Percentiles rank a stretch among this genome's conserved stretches.
These are phyloP conservation scores for Halteria grandinella DNA, from an alignment of 73 alveolate genomes.

Conservation along the genomic window DNA sequence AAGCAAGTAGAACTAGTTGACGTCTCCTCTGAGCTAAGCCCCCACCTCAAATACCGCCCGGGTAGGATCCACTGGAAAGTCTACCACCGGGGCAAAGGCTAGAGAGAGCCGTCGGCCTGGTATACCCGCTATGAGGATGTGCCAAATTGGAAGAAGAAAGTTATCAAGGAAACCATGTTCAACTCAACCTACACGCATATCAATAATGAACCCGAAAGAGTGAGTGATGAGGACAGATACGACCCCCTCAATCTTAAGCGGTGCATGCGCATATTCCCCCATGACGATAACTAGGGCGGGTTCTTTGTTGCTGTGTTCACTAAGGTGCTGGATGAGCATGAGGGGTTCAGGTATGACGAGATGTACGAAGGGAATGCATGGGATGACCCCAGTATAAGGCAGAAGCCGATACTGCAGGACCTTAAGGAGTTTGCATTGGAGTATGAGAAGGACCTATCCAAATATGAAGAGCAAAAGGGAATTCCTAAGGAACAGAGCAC, in stretches of 20 bases:
- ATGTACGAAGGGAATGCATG: constrained; percentile 56
- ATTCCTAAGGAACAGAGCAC: constrained; percentile 19
- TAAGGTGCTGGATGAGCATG: constrained; percentile 67
- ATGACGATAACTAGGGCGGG: constrained; percentile 77
- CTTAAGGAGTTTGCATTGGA: constrained; percentile 76
- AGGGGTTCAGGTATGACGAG: constrained; percentile 52
- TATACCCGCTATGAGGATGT: constrained; percentile 69
- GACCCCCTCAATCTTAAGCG: constrained; percentile 83
- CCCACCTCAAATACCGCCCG: constrained; percentile 75
- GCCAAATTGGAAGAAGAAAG: constrained; percentile 64
- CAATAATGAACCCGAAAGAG: constrained; percentile 73
- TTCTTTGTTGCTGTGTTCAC: constrained; percentile 83
- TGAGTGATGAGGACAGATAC: constrained; percentile 60
- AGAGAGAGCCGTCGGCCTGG: constrained; percentile 69
- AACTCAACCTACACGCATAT: constrained; percentile 71
- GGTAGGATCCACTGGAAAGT: constrained; percentile 87
- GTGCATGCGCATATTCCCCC: constrained; percentile 84
- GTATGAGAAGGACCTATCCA: constrained; percentile 65
- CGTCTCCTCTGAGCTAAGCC: constrained; percentile 69
- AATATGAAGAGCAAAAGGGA: constrained; percentile 46
- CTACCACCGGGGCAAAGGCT: constrained; percentile 67
- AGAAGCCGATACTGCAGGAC: constrained; percentile 77
- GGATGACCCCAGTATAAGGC: constrained; percentile 74
- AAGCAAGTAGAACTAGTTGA: constrained; percentile 81
- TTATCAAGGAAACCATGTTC: constrained; percentile 81